phyloP scores from a whole-genome alignment of 352 stramenopile species.

The Phytophthora fragariaefolia region DNA sequence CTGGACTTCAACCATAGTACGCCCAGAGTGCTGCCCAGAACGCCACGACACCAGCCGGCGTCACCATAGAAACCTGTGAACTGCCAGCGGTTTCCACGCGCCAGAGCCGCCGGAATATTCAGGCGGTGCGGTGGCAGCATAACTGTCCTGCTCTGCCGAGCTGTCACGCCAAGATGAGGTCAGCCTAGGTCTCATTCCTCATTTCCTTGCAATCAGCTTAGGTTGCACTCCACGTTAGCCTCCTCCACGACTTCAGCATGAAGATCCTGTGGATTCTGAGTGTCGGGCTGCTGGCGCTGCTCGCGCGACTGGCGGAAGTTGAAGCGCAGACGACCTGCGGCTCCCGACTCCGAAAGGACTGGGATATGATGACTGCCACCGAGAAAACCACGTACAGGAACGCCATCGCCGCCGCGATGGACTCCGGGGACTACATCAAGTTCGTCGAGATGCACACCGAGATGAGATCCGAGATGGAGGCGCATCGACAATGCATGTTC shows the following conservation, averaged over 20 bases:
- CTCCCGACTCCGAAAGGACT: slow-evolving; percentile 54
- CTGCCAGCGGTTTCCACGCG: slow-evolving; percentile 33
- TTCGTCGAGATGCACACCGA: slow-evolving; percentile 77
- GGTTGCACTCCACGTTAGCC: not conserved
- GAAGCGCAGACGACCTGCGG: slow-evolving; percentile 38
- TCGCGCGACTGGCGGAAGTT: slow-evolving; percentile 8
- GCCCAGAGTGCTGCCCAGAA: slow-evolving; percentile 19
- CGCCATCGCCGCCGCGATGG: slow-evolving; percentile 58
- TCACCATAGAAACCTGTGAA: slow-evolving; percentile 25
- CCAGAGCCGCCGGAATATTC: slow-evolving; percentile 23
- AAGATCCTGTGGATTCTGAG: slow-evolving; percentile 34
- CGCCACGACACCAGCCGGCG: not conserved
- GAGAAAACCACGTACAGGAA: slow-evolving; percentile 62
- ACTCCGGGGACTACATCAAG: slow-evolving; percentile 63
- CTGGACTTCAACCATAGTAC: slow-evolving; percentile 18
- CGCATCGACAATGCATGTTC: slow-evolving; percentile 79
- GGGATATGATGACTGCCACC: slow-evolving; percentile 45
- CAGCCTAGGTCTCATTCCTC: too few species aligned
- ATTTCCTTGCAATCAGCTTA: slow-evolving; percentile 25
- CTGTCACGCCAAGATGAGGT: not conserved
- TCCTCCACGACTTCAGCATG: slow-evolving; percentile 26
- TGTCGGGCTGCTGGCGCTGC: slow-evolving; percentile 19
- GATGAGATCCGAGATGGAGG: slow-evolving; percentile 59
- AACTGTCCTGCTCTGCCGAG: slow-evolving; percentile 11
- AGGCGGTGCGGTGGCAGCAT: not conserved